Evolutionary conservation across 495 filamentous ascomycete species (phyloP).

Genomic region (Neurospora tetraspora): DNA sequence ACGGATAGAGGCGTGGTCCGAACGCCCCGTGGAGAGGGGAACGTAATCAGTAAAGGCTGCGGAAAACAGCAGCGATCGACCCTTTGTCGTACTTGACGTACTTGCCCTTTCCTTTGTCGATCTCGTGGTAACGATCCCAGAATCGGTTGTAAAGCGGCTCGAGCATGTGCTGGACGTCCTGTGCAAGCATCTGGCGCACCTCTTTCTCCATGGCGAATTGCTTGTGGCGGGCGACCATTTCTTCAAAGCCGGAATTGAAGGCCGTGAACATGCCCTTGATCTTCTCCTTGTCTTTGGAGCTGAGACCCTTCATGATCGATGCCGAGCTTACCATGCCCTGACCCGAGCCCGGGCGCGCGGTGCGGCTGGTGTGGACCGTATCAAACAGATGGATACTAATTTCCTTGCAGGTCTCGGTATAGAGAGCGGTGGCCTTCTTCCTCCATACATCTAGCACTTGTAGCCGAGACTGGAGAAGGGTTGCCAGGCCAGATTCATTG

Average conservation of each 20-base stretch:
- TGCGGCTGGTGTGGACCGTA: slow-evolving; percentile 78
- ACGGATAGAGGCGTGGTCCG: not conserved
- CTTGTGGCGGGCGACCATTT: slow-evolving; percentile 73
- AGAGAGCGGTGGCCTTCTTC: slow-evolving; percentile 72
- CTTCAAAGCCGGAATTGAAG: slow-evolving; percentile 88
- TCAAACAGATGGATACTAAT: slow-evolving; percentile 78
- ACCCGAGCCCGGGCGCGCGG: slow-evolving; percentile 55
- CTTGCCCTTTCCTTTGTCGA: slow-evolving; percentile 93
- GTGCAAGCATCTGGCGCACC: slow-evolving; percentile 63
- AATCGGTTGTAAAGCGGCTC: slow-evolving; percentile 93
- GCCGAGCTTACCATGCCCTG: slow-evolving; percentile 60
- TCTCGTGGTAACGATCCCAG: slow-evolving; percentile 95
- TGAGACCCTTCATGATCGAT: slow-evolving; percentile 70
- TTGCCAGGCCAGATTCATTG: slow-evolving; percentile 64
- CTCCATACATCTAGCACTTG: slow-evolving; percentile 68
- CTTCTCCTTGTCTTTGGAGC: slow-evolving; percentile 82
- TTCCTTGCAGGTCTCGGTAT: slow-evolving; percentile 84
- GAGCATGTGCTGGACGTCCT: slow-evolving; percentile 78
- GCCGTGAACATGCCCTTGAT: slow-evolving; percentile 89
- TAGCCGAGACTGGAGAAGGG: slow-evolving; percentile 56
- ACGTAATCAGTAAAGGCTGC: slow-evolving; percentile 29
- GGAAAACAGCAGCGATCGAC: slow-evolving; percentile 44
- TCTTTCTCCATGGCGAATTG: slow-evolving; percentile 75
- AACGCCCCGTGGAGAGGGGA: not conserved
- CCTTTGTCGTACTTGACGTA: slow-evolving; percentile 95